These are phyloP conservation scores for Pelargonium citronellum DNA, from an alignment of 441 rosid genomes.

Conservation along the genomic window DNA sequence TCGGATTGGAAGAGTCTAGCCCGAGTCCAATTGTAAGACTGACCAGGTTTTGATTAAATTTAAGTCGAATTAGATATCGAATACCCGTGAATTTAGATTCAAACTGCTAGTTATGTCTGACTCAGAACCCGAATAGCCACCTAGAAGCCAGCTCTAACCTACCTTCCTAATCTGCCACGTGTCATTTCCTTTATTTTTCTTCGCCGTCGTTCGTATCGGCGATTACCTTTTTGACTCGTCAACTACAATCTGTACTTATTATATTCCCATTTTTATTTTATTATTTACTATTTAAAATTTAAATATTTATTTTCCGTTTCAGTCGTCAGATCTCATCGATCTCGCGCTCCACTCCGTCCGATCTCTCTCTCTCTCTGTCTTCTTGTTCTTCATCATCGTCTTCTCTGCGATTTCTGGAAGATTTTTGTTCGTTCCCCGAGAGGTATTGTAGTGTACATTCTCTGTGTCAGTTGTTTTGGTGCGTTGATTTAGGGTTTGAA, in stretches of 20 bases:
- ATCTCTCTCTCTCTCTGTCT: background rate
- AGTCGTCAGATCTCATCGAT: background rate
- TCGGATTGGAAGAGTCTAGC: too few species aligned
- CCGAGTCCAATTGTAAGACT: too few species aligned
- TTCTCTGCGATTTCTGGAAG: too few species aligned
- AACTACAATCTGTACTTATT: background rate
- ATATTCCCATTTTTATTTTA: background rate
- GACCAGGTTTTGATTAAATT: too few species aligned
- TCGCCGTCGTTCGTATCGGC: constrained; percentile 1
- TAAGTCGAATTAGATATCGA: too few species aligned
- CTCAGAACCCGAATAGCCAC: too few species aligned
- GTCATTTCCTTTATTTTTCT: background rate
- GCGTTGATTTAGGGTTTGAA: constrained; percentile 6
- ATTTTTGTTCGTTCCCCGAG: too few species aligned
- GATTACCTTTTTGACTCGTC: background rate
- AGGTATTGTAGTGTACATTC: background rate
- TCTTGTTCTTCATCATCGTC: background rate
- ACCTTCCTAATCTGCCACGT: background rate
- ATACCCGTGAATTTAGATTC: too few species aligned
- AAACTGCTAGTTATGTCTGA: too few species aligned
- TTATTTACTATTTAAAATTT: background rate
- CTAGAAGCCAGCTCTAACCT: background rate
- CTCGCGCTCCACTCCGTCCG: background rate
- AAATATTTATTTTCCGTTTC: background rate
- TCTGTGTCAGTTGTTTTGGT: background rate